Evolutionary conservation across 805 yeast genomes (phyloP).

Genomic region (Nakazawaea ernobii): DNA sequence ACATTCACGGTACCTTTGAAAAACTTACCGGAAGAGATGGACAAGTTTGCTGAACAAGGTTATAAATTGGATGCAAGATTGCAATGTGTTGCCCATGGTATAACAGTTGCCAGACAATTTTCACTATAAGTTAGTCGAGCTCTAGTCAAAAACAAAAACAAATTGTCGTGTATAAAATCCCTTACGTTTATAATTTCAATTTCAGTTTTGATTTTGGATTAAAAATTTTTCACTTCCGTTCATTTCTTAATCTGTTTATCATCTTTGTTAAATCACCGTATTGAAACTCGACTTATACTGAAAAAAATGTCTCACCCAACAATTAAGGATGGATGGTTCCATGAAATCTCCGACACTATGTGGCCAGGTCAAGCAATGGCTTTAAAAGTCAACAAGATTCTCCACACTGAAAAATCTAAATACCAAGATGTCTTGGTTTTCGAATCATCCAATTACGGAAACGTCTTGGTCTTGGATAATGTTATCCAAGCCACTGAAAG

Average conservation of each 20-base stretch:
- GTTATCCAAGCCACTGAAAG: slow-evolving; percentile 96
- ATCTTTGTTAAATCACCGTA: neutral
- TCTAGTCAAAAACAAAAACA: too few species aligned
- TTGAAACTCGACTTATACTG: neutral
- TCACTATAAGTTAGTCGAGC: too few species aligned
- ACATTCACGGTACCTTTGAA: slow-evolving; percentile 69
- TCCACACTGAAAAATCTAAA: slow-evolving; percentile 79
- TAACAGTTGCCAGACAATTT: slow-evolving; percentile 42
- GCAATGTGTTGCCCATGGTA: slow-evolving; percentile 80
- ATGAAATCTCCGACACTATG: slow-evolving; percentile 90
- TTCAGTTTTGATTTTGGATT: neutral
- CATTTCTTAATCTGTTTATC: neutral
- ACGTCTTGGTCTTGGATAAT: slow-evolving; percentile 90
- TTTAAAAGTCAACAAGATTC: slow-evolving; percentile 76
- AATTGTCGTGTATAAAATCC: neutral
- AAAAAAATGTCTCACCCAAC: slow-evolving; percentile 47
- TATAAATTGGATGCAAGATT: slow-evolving; percentile 82
- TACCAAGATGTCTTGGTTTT: slow-evolving; percentile 93
- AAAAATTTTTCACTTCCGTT: neutral
- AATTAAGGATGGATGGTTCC: slow-evolving; percentile 89
- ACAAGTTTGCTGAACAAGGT: slow-evolving; percentile 53
- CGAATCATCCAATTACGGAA: slow-evolving; percentile 91
- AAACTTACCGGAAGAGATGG: slow-evolving; percentile 49
- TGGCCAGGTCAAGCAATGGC: slow-evolving; percentile 99
- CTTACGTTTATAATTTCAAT: too few species aligned